A percentile compares a stretch with the other conserved stretches of the same genome.
These are phyloP conservation scores for Fragilaria crotonensis DNA, from an alignment of 108 stramenopile species.

Conservation along the genomic window DNA sequence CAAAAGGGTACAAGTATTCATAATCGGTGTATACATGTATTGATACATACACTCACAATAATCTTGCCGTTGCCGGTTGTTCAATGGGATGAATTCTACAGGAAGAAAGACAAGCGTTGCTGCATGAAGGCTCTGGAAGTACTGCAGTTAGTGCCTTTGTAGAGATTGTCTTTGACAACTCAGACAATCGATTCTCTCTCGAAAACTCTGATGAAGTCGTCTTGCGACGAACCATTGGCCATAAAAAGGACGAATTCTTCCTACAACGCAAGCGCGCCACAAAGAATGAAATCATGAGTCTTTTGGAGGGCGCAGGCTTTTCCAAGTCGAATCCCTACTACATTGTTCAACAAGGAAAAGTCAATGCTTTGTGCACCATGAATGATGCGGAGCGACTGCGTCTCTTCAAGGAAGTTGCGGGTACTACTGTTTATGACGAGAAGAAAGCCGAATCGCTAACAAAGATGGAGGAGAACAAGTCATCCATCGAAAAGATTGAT, in stretches of 20 bases:
- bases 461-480: conserved; percentile 91
- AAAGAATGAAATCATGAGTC: conserved; percentile 85
- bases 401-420: conserved; percentile 94
- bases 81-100: too few relatives aligned
- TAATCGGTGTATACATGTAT: too few relatives aligned
- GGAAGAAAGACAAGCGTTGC: conserved; percentile 84
- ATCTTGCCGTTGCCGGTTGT: too few relatives aligned
- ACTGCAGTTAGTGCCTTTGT: conserved; percentile 93
- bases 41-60: too few relatives aligned
- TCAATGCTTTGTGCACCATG: conserved; percentile 94
- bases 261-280: conserved; percentile 90
- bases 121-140: conserved; percentile 88
- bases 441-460: conserved; percentile 86
- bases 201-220: conserved; percentile 94
- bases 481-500: conserved; percentile 84
- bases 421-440: conserved; percentile 96
- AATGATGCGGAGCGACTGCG: conserved; percentile 86
- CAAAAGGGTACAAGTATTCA: too few relatives aligned
- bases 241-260: conserved; percentile 99
- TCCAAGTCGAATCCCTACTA: conserved; percentile 98
- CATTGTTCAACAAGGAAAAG: conserved; percentile 99
- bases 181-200: conserved; percentile 84
- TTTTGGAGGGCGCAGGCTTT: conserved; percentile 98
- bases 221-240: conserved; percentile 93
- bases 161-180: conserved; percentile 98